Conservation (phyloP, 257 asterid genomes). For the Coffea eugenioides region DNA sequence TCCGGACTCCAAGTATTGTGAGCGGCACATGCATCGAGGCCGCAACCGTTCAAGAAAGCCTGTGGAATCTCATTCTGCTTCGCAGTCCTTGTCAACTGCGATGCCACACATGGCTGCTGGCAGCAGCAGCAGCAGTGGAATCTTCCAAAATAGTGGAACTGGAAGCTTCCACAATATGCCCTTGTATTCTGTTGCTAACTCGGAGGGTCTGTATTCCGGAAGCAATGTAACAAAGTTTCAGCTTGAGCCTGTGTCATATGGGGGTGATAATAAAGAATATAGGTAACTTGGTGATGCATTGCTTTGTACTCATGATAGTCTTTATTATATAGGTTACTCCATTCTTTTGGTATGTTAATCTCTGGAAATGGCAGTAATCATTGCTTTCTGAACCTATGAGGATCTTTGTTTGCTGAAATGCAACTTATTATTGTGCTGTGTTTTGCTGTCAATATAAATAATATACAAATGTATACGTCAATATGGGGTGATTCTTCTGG, state of each 20-base stretch:
- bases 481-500: background rate
- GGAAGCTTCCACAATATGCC: slow-evolving; percentile 69
- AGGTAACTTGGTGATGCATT: slow-evolving; percentile 43
- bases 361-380: background rate
- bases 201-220: slow-evolving; percentile 64
- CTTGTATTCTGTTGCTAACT: slow-evolving; percentile 49
- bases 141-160: slow-evolving; percentile 47
- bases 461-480: background rate
- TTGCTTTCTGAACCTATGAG: background rate
- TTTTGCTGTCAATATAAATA: background rate
- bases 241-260: slow-evolving; percentile 66
- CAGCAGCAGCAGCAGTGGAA: slow-evolving; percentile 45
- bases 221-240: slow-evolving; percentile 64
- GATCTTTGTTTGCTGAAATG: background rate
- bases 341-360: background rate
- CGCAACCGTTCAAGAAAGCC: slow-evolving; percentile 99
- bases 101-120: slow-evolving; percentile 59
- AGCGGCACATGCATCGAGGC: slow-evolving; percentile 99
- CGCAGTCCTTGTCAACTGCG: slow-evolving; percentile 73
- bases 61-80: slow-evolving; percentile 94
- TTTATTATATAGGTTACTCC: background rate
- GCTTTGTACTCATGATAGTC: background rate
- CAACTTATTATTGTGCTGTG: background rate
- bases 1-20: slow-evolving; percentile 97
- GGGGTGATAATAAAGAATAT: slow-evolving; percentile 62